Evolutionary conservation across 2,329 filamentous ascomycete species (phyloP).

Genomic region (Parafenestella ontariensis): DNA sequence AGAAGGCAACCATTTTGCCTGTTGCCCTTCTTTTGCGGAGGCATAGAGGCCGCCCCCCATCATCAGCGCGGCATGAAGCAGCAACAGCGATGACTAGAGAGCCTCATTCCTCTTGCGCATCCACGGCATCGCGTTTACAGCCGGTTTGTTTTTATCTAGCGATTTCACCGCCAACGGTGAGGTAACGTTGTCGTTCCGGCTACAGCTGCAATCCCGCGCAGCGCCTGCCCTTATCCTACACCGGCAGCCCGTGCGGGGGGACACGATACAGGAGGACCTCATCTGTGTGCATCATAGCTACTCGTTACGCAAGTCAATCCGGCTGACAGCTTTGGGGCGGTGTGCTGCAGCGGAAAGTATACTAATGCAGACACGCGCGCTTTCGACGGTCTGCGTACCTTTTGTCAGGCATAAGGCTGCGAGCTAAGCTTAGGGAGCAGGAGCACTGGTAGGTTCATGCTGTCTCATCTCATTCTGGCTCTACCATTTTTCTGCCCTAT

Average conservation of each 20-base stretch:
- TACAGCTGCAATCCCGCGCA: not conserved
- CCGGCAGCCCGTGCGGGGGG: constrained; percentile 29
- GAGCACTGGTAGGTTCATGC: constrained; percentile 22
- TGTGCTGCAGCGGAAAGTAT: constrained; percentile 35
- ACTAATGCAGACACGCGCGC: constrained; percentile 45
- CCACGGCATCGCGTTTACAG: not conserved
- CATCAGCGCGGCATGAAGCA: constrained; percentile 3
- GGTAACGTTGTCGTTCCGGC: not conserved
- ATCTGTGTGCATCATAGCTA: not conserved
- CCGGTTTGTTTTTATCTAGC: not conserved
- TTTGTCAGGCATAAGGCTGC: constrained; percentile 42
- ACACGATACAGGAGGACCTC: constrained; percentile 30
- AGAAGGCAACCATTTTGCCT: constrained; percentile 22
- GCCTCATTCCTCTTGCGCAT: constrained; percentile 20
- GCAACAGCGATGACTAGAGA: constrained; percentile 20
- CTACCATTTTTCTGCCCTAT: not conserved
- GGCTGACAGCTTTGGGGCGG: constrained; percentile 39
- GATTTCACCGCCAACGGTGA: not conserved
- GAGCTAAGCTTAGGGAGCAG: constrained; percentile 19
- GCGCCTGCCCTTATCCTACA: constrained; percentile 32
- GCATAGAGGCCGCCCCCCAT: constrained; percentile 26
- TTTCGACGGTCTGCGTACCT: constrained; percentile 25
- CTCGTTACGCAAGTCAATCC: constrained; percentile 10
- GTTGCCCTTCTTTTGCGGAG: constrained; percentile 7
- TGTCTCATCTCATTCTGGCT: constrained; percentile 5